Conservation (phyloP, 208 protist species). For the Trypanosoma avium region DNA sequence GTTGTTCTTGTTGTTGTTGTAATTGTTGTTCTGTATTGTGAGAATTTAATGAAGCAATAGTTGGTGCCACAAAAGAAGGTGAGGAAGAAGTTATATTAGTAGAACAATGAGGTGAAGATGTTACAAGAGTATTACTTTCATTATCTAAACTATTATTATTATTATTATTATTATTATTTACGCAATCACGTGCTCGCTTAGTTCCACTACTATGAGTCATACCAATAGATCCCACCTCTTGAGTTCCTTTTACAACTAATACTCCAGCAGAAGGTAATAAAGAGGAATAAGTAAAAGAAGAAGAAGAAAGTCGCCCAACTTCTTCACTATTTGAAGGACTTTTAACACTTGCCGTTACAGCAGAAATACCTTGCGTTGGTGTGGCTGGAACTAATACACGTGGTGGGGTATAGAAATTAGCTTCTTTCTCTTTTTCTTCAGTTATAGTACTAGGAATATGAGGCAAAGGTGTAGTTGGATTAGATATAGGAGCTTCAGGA, state of each 20-base stretch:
- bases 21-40: background rate
- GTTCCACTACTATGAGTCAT: background rate
- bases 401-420: background rate
- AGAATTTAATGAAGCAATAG: background rate
- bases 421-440: background rate
- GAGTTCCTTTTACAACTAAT: constrained; percentile 3
- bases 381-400: background rate
- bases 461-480: background rate
- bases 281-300: background rate
- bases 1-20: background rate
- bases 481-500: background rate
- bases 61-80: constrained; percentile 8
- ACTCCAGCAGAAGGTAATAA: background rate
- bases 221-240: background rate
- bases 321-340: background rate
- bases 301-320: no score
- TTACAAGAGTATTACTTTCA: background rate
- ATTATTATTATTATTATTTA: background rate
- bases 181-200: background rate
- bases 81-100: background rate
- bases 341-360: background rate
- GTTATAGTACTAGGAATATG: background rate
- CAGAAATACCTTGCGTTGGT: background rate
- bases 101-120: background rate
- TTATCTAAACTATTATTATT: background rate